These are phyloP conservation scores for Rhodomyrtus tomentosa DNA, from an alignment of 345 rosid genomes.

Conservation along the genomic window DNA sequence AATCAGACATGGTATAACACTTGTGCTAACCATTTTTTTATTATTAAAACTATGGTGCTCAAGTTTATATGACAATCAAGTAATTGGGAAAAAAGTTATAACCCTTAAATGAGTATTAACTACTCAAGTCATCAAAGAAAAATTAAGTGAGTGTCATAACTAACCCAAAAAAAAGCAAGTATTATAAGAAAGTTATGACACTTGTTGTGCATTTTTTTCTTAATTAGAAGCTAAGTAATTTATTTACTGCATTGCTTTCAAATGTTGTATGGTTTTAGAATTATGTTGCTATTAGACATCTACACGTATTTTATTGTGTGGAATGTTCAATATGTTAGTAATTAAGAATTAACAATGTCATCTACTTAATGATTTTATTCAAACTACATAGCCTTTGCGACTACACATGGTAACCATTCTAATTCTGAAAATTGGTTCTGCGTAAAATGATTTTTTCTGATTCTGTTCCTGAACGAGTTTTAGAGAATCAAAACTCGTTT, in stretches of 20 bases:
- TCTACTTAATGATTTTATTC: background rate
- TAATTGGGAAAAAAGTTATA: background rate
- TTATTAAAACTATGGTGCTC: background rate
- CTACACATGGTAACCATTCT: no score
- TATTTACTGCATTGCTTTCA: background rate
- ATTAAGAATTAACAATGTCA: background rate
- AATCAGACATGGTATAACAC: background rate
- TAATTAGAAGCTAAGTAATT: background rate
- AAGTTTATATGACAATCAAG: background rate
- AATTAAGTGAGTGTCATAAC: background rate
- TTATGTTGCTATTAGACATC: background rate
- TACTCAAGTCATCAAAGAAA: background rate
- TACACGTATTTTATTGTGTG: background rate
- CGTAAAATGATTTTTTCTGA: no score
- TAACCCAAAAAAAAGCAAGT: no score
- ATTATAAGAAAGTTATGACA: rapidly evolving
- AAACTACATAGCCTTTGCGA: background rate
- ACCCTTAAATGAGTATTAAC: no score
- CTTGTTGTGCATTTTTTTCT: no score
- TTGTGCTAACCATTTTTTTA: rapidly evolving
- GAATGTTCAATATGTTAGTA: background rate
- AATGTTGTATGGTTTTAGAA: background rate
- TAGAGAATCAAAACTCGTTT: no score
- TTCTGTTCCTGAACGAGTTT: no score
- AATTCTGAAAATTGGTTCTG: no score